A percentile compares a stretch with the other conserved stretches of the same genome.
Conservation (phyloP, 805 yeast genomes). For the Wickerhamiella kazuoi region DNA sequence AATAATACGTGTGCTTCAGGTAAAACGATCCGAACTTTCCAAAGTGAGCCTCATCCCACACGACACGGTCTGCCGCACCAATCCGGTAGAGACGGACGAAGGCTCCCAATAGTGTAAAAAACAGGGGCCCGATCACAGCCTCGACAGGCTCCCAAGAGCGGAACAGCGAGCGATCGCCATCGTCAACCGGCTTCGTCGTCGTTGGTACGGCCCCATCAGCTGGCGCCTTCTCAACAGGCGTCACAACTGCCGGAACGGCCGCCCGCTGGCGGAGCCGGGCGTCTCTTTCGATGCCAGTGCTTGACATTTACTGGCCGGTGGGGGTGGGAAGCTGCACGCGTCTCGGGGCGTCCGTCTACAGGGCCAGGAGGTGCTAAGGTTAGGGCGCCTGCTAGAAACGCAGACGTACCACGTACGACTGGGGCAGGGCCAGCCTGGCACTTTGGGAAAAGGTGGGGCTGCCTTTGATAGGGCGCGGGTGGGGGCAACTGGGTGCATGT, state of each 20-base stretch:
- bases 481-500: too few species aligned
- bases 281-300: neutral
- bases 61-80: conserved; percentile 55
- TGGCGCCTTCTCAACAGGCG: neutral
- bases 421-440: too few species aligned
- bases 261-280: neutral
- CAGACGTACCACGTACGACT: too few species aligned
- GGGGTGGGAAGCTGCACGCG: too few species aligned
- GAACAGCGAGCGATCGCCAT: conserved; percentile 15
- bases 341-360: too few species aligned
- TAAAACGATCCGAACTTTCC: conserved; percentile 36
- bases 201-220: neutral
- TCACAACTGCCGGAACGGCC: neutral
- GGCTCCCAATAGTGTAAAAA: conserved; percentile 54
- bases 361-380: too few species aligned
- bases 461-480: too few species aligned
- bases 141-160: conserved; percentile 15
- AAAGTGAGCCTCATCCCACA: conserved; percentile 36
- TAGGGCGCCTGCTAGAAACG: too few species aligned
- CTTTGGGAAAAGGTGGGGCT: too few species aligned
- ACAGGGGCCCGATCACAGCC: conserved; percentile 27
- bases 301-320: too few species aligned
- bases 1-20: conserved; percentile 76
- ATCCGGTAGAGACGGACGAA: conserved; percentile 59
- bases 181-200: neutral